Percentiles rank a stretch among this genome's conserved stretches.
These are phyloP conservation scores for Nannizziopsis arthrosporioides DNA, from an alignment of 2,329 filamentous ascomycete species.

Conservation along the genomic window DNA sequence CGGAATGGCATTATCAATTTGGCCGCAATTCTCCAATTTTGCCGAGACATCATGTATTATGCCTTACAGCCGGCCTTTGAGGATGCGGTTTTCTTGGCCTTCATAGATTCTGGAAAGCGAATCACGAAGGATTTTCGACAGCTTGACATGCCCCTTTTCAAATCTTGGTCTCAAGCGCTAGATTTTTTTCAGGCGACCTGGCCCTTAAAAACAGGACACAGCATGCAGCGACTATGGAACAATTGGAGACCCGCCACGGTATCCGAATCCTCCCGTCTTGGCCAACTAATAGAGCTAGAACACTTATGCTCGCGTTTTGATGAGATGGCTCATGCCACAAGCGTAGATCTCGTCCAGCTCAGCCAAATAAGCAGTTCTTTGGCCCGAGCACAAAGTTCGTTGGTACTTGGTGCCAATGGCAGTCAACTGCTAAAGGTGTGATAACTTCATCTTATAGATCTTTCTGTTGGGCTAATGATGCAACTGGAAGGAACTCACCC, in stretches of 20 bases:
- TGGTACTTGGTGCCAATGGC: constrained; percentile 29
- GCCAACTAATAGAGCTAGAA: constrained; percentile 28
- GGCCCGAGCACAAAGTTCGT: constrained; percentile 28
- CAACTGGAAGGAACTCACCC: constrained; percentile 23
- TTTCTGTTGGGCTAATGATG: constrained; percentile 13
- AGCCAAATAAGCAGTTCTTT: constrained; percentile 29
- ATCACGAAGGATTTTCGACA: constrained; percentile 26
- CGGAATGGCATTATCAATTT: constrained; percentile 21
- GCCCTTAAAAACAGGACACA: constrained; percentile 60
- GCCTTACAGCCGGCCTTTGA: constrained; percentile 36
- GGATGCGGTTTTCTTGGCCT: constrained; percentile 44
- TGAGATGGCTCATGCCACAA: constrained; percentile 27
- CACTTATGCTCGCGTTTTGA: constrained; percentile 28
- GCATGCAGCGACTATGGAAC: constrained; percentile 71
- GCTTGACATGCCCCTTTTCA: constrained; percentile 22
- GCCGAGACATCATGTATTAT: constrained; percentile 40
- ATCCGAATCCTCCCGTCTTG: constrained; percentile 24
- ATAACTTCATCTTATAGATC: background rate
- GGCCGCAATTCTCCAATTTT: constrained; percentile 32
- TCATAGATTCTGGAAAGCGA: constrained; percentile 35
- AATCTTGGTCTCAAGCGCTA: constrained; percentile 25
- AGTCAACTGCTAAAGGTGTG: constrained; percentile 26
- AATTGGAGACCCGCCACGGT: constrained; percentile 52
- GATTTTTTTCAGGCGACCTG: constrained; percentile 57
- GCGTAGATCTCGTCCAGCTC: constrained; percentile 27